Evolutionary conservation across 768 basidiomycete species (phyloP), one percentile per base, ranked within the genome.

Genomic region (Melanogaster broomeanus): DNA sequence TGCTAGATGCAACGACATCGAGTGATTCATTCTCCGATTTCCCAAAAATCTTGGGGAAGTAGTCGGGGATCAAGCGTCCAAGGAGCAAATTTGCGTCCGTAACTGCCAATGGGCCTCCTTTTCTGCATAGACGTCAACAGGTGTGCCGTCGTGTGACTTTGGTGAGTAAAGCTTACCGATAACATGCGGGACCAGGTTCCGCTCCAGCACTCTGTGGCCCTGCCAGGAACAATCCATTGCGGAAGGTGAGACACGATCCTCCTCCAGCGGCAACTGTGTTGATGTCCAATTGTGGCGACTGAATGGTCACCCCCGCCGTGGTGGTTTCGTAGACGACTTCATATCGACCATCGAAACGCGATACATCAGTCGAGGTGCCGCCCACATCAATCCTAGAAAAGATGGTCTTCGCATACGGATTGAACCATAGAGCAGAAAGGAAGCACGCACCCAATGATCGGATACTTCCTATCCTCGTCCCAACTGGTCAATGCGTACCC

Each of bases 201-300:
- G 94, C 93, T 18, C 92, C 93, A 4, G 95, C 94, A 50, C 91
- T 94, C 61, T 95, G 87, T 0, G 96, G 96, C 0, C 96, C 96
- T 16, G 91, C 88, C 16, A 84, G 74, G 74, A 97, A 97, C 19
- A 98, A 77, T 1, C 94, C 94, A 59, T 96, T 95, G 22, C 85
- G 79, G 77, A 90, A 98, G 3, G 83, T 87, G 42, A 98, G 73
- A 59, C 94, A 88, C 1, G 90, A 92, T 0, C 95, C 96, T 39
- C 95, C 95, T 3, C 96, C 95, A 1, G 96, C 95, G 7, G 95
- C 95, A 42, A 97, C 93, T 6, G 92, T 93, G 66, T 96, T 96
- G 69, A 98, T 95, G 61, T 97, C 94, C 16, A 98, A 80, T 60
- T 96, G 93, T 0, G 94, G 92, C 1, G 87, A 88, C 64, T 95